Evolutionary conservation across 495 filamentous ascomycete species (phyloP).

Genomic region (Xylaria bambusicola): DNA sequence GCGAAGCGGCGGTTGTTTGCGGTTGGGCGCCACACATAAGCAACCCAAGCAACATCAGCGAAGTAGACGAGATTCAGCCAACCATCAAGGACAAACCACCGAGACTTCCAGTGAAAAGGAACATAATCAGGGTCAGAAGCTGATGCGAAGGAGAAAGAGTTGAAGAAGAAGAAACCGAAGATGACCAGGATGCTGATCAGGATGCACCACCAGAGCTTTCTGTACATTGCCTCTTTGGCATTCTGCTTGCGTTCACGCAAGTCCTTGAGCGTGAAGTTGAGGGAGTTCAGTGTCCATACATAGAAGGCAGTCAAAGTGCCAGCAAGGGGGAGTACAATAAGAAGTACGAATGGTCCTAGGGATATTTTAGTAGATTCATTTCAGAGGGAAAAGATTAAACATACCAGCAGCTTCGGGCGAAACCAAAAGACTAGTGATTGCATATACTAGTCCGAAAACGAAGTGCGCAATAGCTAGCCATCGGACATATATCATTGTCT

Average conservation of each 20-base stretch:
- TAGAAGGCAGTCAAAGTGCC: conserved; percentile 96
- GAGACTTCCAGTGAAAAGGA: conserved; percentile 90
- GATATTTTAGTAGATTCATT: background rate
- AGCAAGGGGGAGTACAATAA: conserved; percentile 91
- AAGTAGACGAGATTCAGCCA: conserved; percentile 98
- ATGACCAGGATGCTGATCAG: conserved; percentile 89
- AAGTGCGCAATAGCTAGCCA: conserved; percentile 90
- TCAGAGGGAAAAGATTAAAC: conserved; percentile 4
- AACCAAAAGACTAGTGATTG: conserved; percentile 84
- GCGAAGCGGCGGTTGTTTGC: conserved; percentile 96
- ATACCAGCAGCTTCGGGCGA: conserved; percentile 72
- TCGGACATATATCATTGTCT: conserved; percentile 93
- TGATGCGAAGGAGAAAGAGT: conserved; percentile 90
- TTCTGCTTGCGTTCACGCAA: conserved; percentile 90
- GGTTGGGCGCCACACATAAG: conserved; percentile 97
- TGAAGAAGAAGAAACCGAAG: conserved; percentile 94
- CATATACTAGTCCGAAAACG: conserved; percentile 91
- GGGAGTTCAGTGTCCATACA: conserved; percentile 96
- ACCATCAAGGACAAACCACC: conserved; percentile 97
- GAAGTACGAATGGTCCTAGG: conserved; percentile 81
- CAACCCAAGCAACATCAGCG: conserved; percentile 84
- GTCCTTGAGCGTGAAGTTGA: conserved; percentile 94
- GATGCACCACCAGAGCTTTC: conserved; percentile 98
- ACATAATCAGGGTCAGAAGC: conserved; percentile 81
- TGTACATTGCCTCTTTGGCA: conserved; percentile 94